Base-by-base conservation (phyloP, 139 green algal genomes). In the Chlamydomonas sphaeroides region DNA sequence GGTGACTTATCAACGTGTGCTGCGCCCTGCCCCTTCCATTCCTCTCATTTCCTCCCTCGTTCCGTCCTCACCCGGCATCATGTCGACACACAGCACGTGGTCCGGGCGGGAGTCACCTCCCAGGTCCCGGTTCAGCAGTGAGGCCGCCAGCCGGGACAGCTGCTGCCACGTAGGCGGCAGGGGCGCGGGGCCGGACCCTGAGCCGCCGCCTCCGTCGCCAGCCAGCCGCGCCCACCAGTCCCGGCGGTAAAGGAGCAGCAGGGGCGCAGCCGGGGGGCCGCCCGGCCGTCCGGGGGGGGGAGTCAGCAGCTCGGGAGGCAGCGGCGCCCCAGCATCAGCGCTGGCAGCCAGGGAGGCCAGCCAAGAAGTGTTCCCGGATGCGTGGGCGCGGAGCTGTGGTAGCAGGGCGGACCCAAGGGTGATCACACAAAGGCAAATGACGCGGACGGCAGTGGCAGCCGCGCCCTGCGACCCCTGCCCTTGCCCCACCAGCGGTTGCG, bases 231-330 rank as follows among this genome's bases (percentile, higher is more conserved):
- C 25, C 72, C 72, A 79, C 72, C 72, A 79, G 36, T 79, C 72
- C 26, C 72, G 72, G 10, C 72, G 72, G 57, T 69, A 79, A 26
- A 59, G 15, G 5, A 79, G 72, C 72, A 79, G 72, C 72, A 79
- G 72, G 15, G 72, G 72, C 17, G 72, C 36, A 2, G 56, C 56
- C 11, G 56, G 6, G 21, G 56, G 72, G 3, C 72, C 72, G n/a
- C 39, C 56, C 10, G 72, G 28, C 28, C 21, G 3, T 1, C 72
- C 72, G 5, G 26, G 38, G 36, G 36, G 56, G 5, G 72, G 56
- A 36, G 28, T 28, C 28, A 57, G 36, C 28, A 79, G 72, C 56
- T 79, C 45, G 10, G 57, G 2, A 0, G 72, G 72, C 39, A 79
- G 53, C 20, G 35, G 2, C 6, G 32, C 51, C 23, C 71, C 71